These are phyloP conservation scores for Starmerella powellii DNA, from an alignment of 805 yeast species.

Conservation along the genomic window DNA sequence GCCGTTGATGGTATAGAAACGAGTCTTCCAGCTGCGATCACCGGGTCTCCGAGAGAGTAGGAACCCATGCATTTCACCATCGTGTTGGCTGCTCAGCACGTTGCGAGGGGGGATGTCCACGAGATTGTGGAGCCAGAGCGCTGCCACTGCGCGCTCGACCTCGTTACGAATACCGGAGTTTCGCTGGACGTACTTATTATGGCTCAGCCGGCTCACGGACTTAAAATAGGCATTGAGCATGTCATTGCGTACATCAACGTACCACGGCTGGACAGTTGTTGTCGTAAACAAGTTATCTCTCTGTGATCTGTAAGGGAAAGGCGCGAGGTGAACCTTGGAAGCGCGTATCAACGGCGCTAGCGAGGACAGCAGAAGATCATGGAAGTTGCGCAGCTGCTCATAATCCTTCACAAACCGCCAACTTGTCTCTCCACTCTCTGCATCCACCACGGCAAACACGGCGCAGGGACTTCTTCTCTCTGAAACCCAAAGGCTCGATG, in stretches of 20 bases:
- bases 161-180: not conserved
- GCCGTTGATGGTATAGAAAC: constrained; percentile 9
- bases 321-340: constrained; percentile 33
- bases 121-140: constrained; percentile 9
- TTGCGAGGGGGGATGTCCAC: constrained; percentile 3
- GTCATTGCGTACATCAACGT: constrained; percentile 49
- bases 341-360: constrained; percentile 31
- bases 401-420: constrained; percentile 63
- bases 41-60: not conserved
- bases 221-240: constrained; percentile 41
- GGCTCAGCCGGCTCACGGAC: constrained; percentile 4
- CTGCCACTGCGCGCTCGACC: constrained; percentile 5
- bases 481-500: constrained; percentile 1
- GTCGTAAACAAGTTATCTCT: too few relatives aligned
- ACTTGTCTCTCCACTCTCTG: constrained; percentile 44
- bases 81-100: not conserved
- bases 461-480: constrained; percentile 7
- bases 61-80: constrained; percentile 10
- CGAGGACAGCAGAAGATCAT: constrained; percentile 39
- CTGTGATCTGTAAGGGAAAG: constrained; percentile 35
- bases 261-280: constrained; percentile 35
- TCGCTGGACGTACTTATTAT: not conserved
- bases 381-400: constrained; percentile 49
- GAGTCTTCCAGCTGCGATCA: constrained; percentile 1
- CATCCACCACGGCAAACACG: constrained; percentile 35